phyloP scores from a whole-genome alignment of 2,329 filamentous ascomycete species.

The Dactylellina haptotyla region DNA sequence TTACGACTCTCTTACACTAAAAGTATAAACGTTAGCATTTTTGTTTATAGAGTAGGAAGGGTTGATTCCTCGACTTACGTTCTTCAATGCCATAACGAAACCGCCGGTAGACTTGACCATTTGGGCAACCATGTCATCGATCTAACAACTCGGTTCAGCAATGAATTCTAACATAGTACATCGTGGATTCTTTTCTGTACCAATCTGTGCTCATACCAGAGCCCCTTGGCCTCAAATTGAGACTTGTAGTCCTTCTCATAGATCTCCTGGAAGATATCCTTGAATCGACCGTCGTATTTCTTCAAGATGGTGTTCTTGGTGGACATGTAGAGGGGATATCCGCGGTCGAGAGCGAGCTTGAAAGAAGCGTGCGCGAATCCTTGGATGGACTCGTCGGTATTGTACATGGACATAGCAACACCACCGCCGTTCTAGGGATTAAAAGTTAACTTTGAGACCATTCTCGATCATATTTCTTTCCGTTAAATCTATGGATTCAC shows the following conservation, averaged over 20 bases:
- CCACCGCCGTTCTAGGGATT: constrained; percentile 73
- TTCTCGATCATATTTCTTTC: background rate
- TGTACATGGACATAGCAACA: constrained; percentile 95
- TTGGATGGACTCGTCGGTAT: constrained; percentile 92
- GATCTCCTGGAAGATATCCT: constrained; percentile 98
- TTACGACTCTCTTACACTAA: constrained; percentile 34
- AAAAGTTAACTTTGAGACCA: background rate
- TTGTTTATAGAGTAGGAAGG: background rate
- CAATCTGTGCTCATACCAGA: constrained; percentile 99
- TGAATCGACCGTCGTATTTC: constrained; percentile 98
- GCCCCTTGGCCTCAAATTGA: constrained; percentile 87
- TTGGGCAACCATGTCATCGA: constrained; percentile 99
- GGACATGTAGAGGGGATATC: constrained; percentile 97
- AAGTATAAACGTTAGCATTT: constrained; percentile 7
- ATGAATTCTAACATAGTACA: background rate
- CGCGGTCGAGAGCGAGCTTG: constrained; percentile 90
- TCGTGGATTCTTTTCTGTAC: constrained; percentile 24
- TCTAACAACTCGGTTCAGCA: constrained; percentile 61
- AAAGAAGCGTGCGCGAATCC: constrained; percentile 97
- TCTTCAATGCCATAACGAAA: constrained; percentile 98
- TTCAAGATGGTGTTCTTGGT: constrained; percentile 99
- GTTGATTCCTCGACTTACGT: constrained; percentile 66
- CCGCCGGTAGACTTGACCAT: constrained; percentile 99
- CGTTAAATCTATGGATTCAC: background rate
- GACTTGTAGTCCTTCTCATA: constrained; percentile 88